Conservation (phyloP, 176 grass and related monocot genomes). For the Alloteropsis semialata region DNA sequence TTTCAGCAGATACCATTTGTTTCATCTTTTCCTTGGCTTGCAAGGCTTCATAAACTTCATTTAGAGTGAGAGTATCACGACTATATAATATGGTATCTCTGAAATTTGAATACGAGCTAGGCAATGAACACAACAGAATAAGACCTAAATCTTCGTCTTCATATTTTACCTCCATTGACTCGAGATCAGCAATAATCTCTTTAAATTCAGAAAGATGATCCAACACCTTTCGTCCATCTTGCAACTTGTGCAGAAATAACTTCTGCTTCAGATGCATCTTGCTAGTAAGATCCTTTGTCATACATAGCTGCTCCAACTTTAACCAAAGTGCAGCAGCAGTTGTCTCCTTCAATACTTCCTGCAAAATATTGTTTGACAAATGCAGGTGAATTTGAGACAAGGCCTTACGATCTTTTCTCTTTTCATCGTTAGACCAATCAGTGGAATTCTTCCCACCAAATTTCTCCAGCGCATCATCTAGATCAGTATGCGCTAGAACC, state of each 20-base stretch:
- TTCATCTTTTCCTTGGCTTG: background rate
- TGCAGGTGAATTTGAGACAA: background rate
- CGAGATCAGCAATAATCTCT: background rate
- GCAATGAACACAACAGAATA: background rate
- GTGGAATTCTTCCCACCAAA: background rate
- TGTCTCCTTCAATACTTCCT: background rate
- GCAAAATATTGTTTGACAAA: no score
- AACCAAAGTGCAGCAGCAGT: background rate
- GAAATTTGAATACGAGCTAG: background rate
- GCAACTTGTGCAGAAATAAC: background rate
- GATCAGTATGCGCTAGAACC: background rate
- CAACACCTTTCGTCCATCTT: background rate
- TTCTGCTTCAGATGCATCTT: background rate
- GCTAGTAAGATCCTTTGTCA: background rate
- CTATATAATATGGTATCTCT: background rate
- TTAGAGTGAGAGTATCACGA: background rate
- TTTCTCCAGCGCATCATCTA: background rate
- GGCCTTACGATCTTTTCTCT: background rate
- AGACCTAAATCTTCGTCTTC: constrained; percentile 16
- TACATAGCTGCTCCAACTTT: background rate
- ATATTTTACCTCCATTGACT: constrained; percentile 3
- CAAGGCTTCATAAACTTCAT: constrained; percentile 18
- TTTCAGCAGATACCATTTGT: background rate
- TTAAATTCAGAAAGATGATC: background rate
- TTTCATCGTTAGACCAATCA: background rate